Evolutionary conservation across 2,329 filamentous ascomycete species (phyloP), one percentile per base, ranked within the genome.

Genomic region (Hirsutella rhossiliensis): DNA sequence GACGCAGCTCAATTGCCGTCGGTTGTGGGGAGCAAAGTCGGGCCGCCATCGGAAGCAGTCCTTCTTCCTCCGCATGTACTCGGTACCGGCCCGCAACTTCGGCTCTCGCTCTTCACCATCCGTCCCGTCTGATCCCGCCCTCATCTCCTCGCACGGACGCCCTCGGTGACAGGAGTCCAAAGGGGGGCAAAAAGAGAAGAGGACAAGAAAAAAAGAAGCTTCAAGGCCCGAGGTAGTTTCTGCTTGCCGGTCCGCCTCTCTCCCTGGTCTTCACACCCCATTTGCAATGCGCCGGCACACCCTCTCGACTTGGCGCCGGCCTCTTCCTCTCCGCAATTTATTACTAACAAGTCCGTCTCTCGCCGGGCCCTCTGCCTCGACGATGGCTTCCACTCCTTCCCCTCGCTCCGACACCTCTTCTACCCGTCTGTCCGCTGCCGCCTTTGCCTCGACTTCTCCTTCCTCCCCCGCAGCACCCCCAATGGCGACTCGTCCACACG

Each of bases 401-500:
- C 29, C 31, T 31, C 40, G 23, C 29, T 27, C 20, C 28, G 37
- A 15, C 19, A 43, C 20, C 27, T 27, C 39, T 7, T 23, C 34
- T 37, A n/a, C n/a, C n/a, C n/a, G n/a, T n/a, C n/a, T n/a, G n/a
- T 37, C 15, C 19, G 19, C 11, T 32, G 34, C 20, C 38, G 37
- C 42, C 19, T 42, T 44, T 40, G 29, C 46, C 38, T 38, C 44
- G 41, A 41, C 47, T 3, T 18, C 34, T 11, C 34, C 15, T 18
- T 49, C 43, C 42, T 28, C 45, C 44, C 47, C 47, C 45, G 44
- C 45, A 43, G 48, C 50, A 43, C 49, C 54, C 51, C 50, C 54
- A 50, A 58, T 58, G 59, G 54, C 59, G 49, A 55, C 58, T 46
- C 51, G 54, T 61, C 61, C 66, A 48, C 64, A 65, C 59, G 73